Percentiles rank a stretch among this genome's conserved stretches.
These are phyloP conservation scores for Arthroderma sp. DNA, from an alignment of 2,329 filamentous ascomycete species.

Conservation along the genomic window DNA sequence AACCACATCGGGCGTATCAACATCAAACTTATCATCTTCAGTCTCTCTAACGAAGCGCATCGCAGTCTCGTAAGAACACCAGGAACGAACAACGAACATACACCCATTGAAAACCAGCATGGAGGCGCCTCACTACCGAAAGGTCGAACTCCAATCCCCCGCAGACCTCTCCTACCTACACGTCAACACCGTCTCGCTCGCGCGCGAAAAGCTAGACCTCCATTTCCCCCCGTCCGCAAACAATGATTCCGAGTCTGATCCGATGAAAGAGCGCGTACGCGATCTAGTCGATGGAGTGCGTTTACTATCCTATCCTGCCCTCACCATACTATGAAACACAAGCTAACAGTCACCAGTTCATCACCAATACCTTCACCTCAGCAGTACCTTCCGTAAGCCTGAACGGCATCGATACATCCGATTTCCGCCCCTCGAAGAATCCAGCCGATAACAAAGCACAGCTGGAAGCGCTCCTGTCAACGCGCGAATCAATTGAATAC, in stretches of 20 bases:
- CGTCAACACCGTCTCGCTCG: slow-evolving; percentile 31
- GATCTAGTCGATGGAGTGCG: slow-evolving; percentile 29
- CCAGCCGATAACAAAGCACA: slow-evolving; percentile 11
- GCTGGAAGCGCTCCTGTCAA: slow-evolving; percentile 22
- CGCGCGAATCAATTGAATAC: slow-evolving; percentile 34
- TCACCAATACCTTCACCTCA: slow-evolving; percentile 30
- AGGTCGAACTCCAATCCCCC: slow-evolving; percentile 39
- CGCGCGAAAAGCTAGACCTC: slow-evolving; percentile 36
- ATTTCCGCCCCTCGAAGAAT: slow-evolving; percentile 1
- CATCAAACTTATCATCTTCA: too few relatives aligned
- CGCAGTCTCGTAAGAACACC: not conserved
- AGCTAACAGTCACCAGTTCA: slow-evolving; percentile 22
- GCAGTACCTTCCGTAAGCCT: slow-evolving; percentile 34
- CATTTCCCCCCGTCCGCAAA: slow-evolving; percentile 34
- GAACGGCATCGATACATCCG: slow-evolving; percentile 32
- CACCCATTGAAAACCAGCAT: slow-evolving; percentile 7
- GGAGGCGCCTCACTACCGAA: slow-evolving; percentile 30
- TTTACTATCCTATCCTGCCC: not conserved
- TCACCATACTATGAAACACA: not conserved
- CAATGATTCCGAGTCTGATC: slow-evolving; percentile 25
- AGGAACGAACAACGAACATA: not conserved
- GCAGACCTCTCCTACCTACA: slow-evolving; percentile 38
- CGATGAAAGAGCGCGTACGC: slow-evolving; percentile 30
- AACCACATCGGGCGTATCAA: too few relatives aligned
- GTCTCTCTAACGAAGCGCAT: too few relatives aligned